These are phyloP conservation scores for Stereum hirsutum DNA, from an alignment of 1,284 basidiomycete genomes.

Conservation along the genomic window DNA sequence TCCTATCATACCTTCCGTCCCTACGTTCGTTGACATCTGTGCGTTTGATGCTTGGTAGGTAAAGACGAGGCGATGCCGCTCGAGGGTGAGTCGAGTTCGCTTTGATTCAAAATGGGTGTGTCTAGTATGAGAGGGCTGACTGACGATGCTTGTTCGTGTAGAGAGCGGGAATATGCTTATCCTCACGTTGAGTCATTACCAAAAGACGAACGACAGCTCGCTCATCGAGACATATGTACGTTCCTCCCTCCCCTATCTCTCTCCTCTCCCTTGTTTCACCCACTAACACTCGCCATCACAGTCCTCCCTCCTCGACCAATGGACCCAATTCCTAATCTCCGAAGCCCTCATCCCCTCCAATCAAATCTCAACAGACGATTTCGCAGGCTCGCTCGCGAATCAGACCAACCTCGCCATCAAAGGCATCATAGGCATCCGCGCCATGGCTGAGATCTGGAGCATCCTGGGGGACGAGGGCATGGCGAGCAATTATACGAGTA, in stretches of 20 bases:
- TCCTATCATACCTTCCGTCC: too few relatives aligned
- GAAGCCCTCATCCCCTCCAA: conserved; percentile 55
- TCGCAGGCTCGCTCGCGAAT: conserved; percentile 61
- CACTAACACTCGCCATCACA: too few relatives aligned
- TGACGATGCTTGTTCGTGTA: too few relatives aligned
- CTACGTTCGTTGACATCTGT: too few relatives aligned
- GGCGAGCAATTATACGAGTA: conserved; percentile 51
- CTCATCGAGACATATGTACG: conserved; percentile 40
- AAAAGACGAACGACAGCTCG: conserved; percentile 45
- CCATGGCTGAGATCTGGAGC: conserved; percentile 49
- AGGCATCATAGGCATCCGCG: conserved; percentile 65
- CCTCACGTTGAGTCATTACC: conserved; percentile 63
- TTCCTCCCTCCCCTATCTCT: too few relatives aligned
- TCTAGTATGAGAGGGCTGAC: too few relatives aligned
- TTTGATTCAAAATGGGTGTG: too few relatives aligned
- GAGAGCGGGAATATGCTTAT: conserved; percentile 73
- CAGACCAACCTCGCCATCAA: conserved; percentile 78
- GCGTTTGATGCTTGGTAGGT: too few relatives aligned
- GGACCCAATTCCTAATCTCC: conserved; percentile 60
- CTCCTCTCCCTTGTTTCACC: too few relatives aligned
- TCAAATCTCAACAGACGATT: conserved; percentile 67
- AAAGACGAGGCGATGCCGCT: conserved; percentile 51
- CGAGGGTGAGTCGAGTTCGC: too few relatives aligned
- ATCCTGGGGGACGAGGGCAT: conserved; percentile 39
- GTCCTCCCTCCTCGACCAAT: conserved; percentile 55